These are phyloP conservation scores for Plasmodium fragile DNA, from an alignment of 169 alveolate species.

Conservation along the genomic window DNA sequence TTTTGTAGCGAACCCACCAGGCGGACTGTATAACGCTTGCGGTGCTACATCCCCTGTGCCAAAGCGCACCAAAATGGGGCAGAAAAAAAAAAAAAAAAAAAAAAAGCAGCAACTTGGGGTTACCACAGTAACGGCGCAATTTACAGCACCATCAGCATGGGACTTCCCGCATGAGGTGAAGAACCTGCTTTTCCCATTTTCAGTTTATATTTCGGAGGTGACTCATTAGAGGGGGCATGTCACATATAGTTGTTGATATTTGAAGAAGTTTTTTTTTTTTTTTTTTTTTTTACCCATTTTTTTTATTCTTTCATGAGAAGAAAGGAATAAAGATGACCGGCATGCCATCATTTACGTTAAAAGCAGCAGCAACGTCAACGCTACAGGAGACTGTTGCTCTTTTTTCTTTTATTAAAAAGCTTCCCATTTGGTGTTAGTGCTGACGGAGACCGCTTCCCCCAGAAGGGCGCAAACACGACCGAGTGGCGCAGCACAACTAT, in stretches of 20 bases:
- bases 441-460: background rate
- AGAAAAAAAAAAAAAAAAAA: background rate
- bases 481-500: background rate
- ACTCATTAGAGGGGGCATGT: background rate
- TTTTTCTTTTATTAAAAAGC: background rate
- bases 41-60: background rate
- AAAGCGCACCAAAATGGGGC: background rate
- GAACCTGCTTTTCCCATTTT: background rate
- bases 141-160: background rate
- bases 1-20: background rate
- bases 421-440: background rate
- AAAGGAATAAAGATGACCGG: background rate
- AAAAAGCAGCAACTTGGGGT: background rate
- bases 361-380: background rate
- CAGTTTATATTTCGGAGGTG: background rate
- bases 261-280: background rate
- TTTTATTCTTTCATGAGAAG: background rate
- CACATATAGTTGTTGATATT: background rate
- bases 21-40: background rate
- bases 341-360: background rate
- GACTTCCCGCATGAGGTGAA: background rate
- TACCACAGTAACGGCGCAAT: background rate
- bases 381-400: background rate
- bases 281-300: background rate
- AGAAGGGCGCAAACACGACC: background rate